phyloP scores from a whole-genome alignment of 345 rosid genomes.

The Ceriops decandra region DNA sequence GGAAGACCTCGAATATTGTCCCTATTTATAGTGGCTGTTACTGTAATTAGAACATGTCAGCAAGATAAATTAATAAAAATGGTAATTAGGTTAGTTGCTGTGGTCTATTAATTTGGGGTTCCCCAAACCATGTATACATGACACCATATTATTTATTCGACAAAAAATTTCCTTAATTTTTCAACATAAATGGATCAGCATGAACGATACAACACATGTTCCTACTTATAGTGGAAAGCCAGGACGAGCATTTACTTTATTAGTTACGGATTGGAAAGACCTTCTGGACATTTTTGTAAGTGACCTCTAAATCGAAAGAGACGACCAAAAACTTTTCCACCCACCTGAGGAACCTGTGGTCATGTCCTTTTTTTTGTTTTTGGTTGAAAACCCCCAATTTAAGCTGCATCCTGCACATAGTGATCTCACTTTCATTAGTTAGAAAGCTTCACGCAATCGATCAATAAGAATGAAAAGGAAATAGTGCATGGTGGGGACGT shows the following conservation, averaged over 20 bases:
- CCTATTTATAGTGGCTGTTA: no score
- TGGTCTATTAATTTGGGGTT: no score
- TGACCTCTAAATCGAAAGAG: constrained; percentile 10
- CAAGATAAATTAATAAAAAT: no score
- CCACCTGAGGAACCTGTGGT: constrained; percentile 11
- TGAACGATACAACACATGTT: constrained; percentile 1
- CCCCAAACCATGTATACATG: no score
- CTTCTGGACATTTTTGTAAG: constrained; percentile 23
- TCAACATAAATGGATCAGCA: constrained; percentile 13
- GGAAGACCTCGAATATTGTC: no score
- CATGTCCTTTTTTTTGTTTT: no score
- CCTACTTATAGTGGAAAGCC: constrained; percentile 27
- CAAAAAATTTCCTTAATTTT: background rate
- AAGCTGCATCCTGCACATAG: background rate
- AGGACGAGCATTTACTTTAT: constrained; percentile 24
- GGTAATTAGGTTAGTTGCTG: no score
- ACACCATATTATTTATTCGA: background rate
- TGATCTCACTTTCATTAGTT: background rate
- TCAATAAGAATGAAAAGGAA: background rate
- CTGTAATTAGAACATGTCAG: no score
- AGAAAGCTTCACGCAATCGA: constrained; percentile 20
- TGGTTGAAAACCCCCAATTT: no score
- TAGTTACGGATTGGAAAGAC: constrained; percentile 31
- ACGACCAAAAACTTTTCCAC: constrained; percentile 8
- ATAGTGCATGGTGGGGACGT: no score